Evolutionary conservation across 139 green algal species (phyloP), one percentile per base, ranked within the genome.

Genomic region (Auxenochlorella pyrenoidosa): DNA sequence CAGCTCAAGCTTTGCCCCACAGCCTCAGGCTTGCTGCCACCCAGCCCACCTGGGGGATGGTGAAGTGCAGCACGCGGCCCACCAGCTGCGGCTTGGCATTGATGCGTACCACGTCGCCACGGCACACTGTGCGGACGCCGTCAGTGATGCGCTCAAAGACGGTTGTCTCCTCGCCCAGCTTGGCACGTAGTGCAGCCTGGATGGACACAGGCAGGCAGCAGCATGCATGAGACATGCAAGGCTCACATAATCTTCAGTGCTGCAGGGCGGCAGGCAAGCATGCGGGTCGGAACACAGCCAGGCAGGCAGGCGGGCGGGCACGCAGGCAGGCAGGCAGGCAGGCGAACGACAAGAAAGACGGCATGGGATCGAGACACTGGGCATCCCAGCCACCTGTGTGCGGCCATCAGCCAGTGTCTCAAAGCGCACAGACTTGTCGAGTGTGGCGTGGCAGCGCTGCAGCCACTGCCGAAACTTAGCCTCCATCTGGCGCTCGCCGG

Each of bases 371-470:
- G 28, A 40, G 32, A 24, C 36, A 41, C 44, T 2, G n/a, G 1
- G 12, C 43, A 38, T 41, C 8, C 16, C 22, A 13, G 26, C 1
- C 77, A 92, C 93, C 92, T 96, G 93, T 1, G 84, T 43, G 26
- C 78, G 78, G 5, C 88, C 47, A n/a, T 93, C 85, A 12, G 84
- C 86, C 36, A 94, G 84, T 16, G 44, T 59, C 58, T 91, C 60
- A 78, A 96, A 97, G 32, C 87, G 80, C 30, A 95, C 80, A 60
- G 70, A 92, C 80, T 94, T 93, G 94, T 97, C 95, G 44, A 97
- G 93, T 0, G 87, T 85, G 12, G 79, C 75, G 85, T 97, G 95
- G 89, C 94, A 96, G 54, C 83, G 83, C 6, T 70, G 79, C 47
- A 97, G 90, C 95, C 95, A 97, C 65, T 96, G 91, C 47, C 85